These are phyloP conservation scores for Inosperma sp. DNA, from an alignment of 768 basidiomycete genomes.

Conservation along the genomic window DNA sequence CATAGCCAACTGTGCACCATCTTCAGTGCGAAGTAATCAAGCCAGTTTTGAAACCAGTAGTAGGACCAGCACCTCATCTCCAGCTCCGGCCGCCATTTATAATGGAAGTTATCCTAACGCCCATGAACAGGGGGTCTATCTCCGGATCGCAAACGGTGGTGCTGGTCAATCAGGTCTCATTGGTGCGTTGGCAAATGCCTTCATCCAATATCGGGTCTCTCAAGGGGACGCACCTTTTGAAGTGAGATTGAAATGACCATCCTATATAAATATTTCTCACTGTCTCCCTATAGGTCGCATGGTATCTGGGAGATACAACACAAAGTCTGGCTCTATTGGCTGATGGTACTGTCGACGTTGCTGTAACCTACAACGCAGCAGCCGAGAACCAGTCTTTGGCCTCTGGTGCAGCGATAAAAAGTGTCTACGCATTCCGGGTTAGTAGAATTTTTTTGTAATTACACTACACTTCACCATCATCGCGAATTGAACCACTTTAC, in stretches of 20 bases:
- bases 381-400: constrained; percentile 39
- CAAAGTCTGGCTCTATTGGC: constrained; percentile 42
- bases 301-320: constrained; percentile 56
- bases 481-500: background rate
- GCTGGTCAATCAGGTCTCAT: constrained; percentile 50
- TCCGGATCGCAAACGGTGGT: constrained; percentile 50
- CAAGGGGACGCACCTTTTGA: constrained; percentile 29
- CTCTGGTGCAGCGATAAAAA: constrained; percentile 28
- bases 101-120: constrained; percentile 35
- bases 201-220: constrained; percentile 37
- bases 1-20: too few species aligned
- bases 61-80: background rate
- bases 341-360: constrained; percentile 42
- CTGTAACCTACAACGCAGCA: constrained; percentile 50
- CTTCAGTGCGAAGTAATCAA: too few species aligned
- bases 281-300: constrained; percentile 40
- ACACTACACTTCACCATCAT: background rate
- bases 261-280: background rate
- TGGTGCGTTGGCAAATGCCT: constrained; percentile 43
- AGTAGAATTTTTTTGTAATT: constrained; percentile 12
- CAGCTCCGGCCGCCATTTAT: constrained; percentile 32
- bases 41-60: too few species aligned
- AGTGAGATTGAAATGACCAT: constrained; percentile 20
- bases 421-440: constrained; percentile 45
- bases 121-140: constrained; percentile 25